Base-by-base conservation (phyloP, 352 stramenopile genomes). In the Phytopythium mirpurense region DNA sequence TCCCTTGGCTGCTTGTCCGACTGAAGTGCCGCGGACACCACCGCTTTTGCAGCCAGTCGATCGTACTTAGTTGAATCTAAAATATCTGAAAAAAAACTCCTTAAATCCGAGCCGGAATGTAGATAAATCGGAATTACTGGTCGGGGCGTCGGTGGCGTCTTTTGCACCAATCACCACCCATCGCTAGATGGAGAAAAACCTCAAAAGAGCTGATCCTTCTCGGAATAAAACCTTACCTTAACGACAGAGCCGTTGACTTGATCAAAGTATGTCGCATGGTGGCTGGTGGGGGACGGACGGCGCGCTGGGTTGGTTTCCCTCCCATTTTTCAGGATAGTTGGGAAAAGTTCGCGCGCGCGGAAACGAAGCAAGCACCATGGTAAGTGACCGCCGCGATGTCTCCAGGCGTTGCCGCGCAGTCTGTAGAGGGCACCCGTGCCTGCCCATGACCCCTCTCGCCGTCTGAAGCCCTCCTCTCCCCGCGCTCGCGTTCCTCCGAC, bases 321-420 rank as follows among this genome's bases (percentile, higher is more conserved):
- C 65, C 56, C 69, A 68, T 73, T 76, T 62, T 60, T 42, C 46
- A 48, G 49, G 57, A 64, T 65, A 77, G 61, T 74, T 69, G 63
- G 56, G 61, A 67, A 52, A 72, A 75, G 60, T 72, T 70, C 67
- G 32, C 41, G 27, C 42, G 23, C 26, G 42, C 42, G 42, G 42
- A 48, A 48, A 48, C 42, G 26, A 48, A 55, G 37, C 26, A 24
- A 57, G 41, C 41, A 45, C 29, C 51, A 50, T 50, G 41, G 38
- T 50, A 57, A 38, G 29, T 43, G 38, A n/a, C n/a, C n/a, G n/a
- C n/a, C n/a, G n/a, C n/a, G n/a, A n/a, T n/a, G n/a, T n/a, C n/a
- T n/a, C n/a, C n/a, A n/a, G n/a, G n/a, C n/a, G n/a, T n/a, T n/a
- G n/a, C n/a, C n/a, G n/a, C n/a, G n/a, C n/a, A n/a, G 16, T 12